Evolutionary conservation across 352 stramenopile genomes (phyloP).

Genomic region (Globisporangium nunn): DNA sequence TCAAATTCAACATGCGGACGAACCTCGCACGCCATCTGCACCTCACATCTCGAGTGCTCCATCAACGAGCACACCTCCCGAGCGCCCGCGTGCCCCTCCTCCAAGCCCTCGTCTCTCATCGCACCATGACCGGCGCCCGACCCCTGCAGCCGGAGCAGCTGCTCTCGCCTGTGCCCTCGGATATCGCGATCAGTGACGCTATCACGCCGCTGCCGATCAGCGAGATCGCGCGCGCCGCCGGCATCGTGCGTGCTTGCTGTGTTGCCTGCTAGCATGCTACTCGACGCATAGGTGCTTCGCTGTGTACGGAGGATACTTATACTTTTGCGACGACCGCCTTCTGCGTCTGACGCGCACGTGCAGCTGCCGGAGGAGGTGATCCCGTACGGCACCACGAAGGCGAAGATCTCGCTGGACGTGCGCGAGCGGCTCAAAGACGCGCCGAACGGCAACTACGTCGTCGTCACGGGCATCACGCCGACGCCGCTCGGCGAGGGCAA

Average conservation of each 20-base stretch:
- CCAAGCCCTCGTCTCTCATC: not conserved
- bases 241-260: constrained; percentile 41
- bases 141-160: constrained; percentile 53
- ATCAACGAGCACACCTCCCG: not conserved
- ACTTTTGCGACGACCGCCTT: not conserved
- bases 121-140: constrained; percentile 19
- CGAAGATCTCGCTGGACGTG: constrained; percentile 90
- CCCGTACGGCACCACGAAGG: constrained; percentile 87
- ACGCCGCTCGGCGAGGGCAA: constrained; percentile 98
- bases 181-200: constrained; percentile 80
- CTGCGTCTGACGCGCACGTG: constrained; percentile 6
- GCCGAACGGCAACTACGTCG: constrained; percentile 95
- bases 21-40: not conserved
- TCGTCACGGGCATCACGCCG: constrained; percentile 96
- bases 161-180: constrained; percentile 61
- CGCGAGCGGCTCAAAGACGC: constrained; percentile 83
- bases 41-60: too few species aligned
- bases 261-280: too few species aligned
- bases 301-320: not conserved
- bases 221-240: constrained; percentile 48
- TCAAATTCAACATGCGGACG: not conserved
- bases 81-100: not conserved
- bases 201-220: constrained; percentile 60
- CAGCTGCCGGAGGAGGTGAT: constrained; percentile 79
- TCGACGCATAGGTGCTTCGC: too few species aligned